Conservation (phyloP, 2,329 filamentous ascomycete genomes). For the Colletotrichum cereale region DNA sequence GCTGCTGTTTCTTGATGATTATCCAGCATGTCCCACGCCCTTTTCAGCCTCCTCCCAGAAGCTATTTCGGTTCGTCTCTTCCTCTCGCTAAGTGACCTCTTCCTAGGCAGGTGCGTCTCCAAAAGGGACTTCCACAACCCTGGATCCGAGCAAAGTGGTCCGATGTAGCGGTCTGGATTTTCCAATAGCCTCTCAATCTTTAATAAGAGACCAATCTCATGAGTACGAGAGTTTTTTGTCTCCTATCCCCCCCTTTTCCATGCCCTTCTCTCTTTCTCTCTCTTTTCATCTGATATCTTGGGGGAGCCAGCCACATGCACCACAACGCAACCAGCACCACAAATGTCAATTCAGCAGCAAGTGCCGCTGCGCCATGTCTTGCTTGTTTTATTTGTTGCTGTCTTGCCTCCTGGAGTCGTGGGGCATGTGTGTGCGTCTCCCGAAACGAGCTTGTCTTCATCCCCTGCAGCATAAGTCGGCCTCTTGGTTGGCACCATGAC, state of each 20-base stretch:
- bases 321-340: background rate
- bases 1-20: conserved; percentile 36
- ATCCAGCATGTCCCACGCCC: conserved; percentile 22
- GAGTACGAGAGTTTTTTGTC: background rate
- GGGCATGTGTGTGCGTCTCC: conserved; percentile 27
- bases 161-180: conserved; percentile 8
- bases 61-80: conserved; percentile 22
- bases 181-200: conserved; percentile 5
- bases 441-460: conserved; percentile 29
- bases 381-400: conserved; percentile 31
- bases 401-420: background rate
- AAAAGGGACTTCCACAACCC: background rate
- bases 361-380: background rate
- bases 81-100: conserved; percentile 11
- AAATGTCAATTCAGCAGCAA: background rate
- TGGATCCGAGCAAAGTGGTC: conserved; percentile 5
- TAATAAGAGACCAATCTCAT: background rate
- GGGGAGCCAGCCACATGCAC: background rate
- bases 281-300: background rate
- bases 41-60: conserved; percentile 28
- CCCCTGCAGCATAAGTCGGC: conserved; percentile 27
- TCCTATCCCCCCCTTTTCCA: background rate
- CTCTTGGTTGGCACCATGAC: conserved; percentile 29
- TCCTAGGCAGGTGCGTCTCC: conserved; percentile 1
- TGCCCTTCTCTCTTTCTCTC: too few species aligned